Evolutionary conservation across 2,329 filamentous ascomycete genomes (phyloP), one percentile per base, ranked within the genome.

Genomic region (Hypoxylon sp.): DNA sequence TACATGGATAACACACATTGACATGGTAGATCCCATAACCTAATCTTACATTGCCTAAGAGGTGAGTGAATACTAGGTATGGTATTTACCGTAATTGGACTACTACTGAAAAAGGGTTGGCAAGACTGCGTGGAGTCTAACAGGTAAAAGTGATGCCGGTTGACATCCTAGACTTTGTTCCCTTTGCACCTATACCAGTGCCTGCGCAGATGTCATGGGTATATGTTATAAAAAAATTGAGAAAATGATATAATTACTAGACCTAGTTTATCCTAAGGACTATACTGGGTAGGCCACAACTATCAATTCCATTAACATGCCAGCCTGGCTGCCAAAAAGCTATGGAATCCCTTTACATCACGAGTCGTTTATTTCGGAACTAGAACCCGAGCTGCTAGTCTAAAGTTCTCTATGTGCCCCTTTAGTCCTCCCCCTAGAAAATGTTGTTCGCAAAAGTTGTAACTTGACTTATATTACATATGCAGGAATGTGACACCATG

Each of bases 381-480:
- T 44, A 22, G 39, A 44, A 22, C 1, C n/a, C 5, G 9, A 22
- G 17, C 9, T 10, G 17, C 39, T 10, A 22, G 3, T 17, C 6
- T 10, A 19, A 8, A 17, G 6, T 6, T 19, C 19, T 22, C 22
- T 31, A 46, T 14, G 8, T 5, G 5, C 3, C 44, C 14, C 33
- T 26, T 35, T 50, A 58, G 50, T 37, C 24, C 6, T 50, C 39
- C 17, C 1, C 1, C 10, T 37, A 10, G 33, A 13, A 10, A 24
- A 33, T 13, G 19, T 22, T 35, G 11, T 50, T 22, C 29, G 29
- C 22, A 35, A 50, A 9, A n/a, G 42, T 17, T 26, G 56, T 37
- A 3, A 39, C 35, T 11, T 39, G 42, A 59, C 50, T 55, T 65
- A 55, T 50, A n/a, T n/a, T n/a, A n/a, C n/a, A n/a, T 55, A 65